Percentiles rank a stretch among this genome's conserved stretches.
These are phyloP conservation scores for Crithidia acanthocephali DNA, from an alignment of 208 protist species.

Conservation along the genomic window DNA sequence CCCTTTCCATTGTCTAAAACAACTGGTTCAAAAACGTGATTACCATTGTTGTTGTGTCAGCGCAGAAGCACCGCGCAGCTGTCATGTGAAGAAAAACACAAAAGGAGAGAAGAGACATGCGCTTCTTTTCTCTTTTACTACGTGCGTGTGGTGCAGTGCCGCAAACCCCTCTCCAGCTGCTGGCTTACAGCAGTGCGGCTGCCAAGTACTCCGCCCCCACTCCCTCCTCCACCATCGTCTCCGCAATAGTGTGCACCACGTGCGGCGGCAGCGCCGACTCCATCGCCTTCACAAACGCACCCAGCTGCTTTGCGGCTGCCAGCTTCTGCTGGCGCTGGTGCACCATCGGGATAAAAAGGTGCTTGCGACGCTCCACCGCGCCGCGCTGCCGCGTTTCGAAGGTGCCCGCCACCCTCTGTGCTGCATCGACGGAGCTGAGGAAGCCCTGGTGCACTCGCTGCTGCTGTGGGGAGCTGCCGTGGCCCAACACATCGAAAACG, in stretches of 20 bases:
- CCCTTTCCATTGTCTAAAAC: too few species aligned
- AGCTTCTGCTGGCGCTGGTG: slow-evolving; percentile 44
- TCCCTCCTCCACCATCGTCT: slow-evolving; percentile 50
- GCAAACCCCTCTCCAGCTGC: too few species aligned
- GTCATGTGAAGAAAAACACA: too few species aligned
- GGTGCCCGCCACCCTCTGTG: slow-evolving; percentile 20
- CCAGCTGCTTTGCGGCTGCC: slow-evolving; percentile 38
- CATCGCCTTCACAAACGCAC: slow-evolving; percentile 30
- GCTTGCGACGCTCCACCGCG: slow-evolving; percentile 28
- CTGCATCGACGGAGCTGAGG: slow-evolving; percentile 8
- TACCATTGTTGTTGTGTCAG: too few species aligned
- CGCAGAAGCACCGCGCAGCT: too few species aligned
- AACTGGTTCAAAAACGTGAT: too few species aligned
- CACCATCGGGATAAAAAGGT: slow-evolving; percentile 53
- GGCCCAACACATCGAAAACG: slow-evolving; percentile 59
- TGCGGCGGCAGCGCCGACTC: slow-evolving; percentile 32
- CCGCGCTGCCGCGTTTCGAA: slow-evolving; percentile 45
- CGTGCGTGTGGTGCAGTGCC: too few species aligned
- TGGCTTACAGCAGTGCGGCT: slow-evolving; percentile 50
- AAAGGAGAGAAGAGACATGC: too few species aligned
- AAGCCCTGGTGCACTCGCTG: slow-evolving; percentile 10
- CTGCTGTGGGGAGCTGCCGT: slow-evolving; percentile 12
- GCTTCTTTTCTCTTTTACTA: too few species aligned
- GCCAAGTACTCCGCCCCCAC: slow-evolving; percentile 67
- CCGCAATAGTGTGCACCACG: slow-evolving; percentile 43